Evolutionary conservation across 169 alveolate species (phyloP).

Genomic region (Cystoisospora suis): DNA sequence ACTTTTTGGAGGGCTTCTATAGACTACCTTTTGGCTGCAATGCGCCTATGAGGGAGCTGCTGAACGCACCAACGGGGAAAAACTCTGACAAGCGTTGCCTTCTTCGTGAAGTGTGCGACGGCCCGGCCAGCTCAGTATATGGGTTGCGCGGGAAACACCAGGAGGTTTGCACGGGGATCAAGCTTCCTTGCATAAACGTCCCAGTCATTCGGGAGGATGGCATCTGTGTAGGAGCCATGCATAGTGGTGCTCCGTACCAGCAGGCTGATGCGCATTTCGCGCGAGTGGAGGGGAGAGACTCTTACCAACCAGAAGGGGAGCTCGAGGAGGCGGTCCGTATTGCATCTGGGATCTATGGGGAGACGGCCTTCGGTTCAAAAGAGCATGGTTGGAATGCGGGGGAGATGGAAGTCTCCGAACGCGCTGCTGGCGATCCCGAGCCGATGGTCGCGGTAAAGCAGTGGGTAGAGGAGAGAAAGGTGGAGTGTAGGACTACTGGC

Average conservation of each 20-base stretch:
- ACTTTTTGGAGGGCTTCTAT: neutral
- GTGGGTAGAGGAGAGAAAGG: neutral
- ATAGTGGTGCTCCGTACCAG: neutral
- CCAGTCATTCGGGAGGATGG: neutral
- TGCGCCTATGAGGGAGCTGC: neutral
- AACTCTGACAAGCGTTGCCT: neutral
- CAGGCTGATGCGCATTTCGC: neutral
- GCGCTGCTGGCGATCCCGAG: neutral
- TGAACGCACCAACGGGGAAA: neutral
- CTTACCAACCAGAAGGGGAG: neutral
- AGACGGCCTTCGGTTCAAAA: neutral
- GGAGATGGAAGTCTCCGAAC: neutral
- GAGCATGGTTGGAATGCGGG: neutral
- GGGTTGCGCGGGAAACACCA: neutral
- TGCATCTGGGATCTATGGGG: neutral
- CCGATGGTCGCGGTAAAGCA: neutral
- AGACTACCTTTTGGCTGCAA: neutral
- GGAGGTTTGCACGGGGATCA: neutral
- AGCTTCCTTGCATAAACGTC: neutral
- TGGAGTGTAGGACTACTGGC: neutral
- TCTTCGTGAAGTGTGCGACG: conserved; percentile 1
- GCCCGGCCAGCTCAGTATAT: neutral
- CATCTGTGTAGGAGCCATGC: neutral
- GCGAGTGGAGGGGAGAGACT: neutral
- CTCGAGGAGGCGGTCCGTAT: neutral